Evolutionary conservation across 225 moss, liverwort and hornwort genomes (phyloP), one percentile per base, ranked within the genome.

Genomic region (Bryoerythrophyllum caledonicum): DNA sequence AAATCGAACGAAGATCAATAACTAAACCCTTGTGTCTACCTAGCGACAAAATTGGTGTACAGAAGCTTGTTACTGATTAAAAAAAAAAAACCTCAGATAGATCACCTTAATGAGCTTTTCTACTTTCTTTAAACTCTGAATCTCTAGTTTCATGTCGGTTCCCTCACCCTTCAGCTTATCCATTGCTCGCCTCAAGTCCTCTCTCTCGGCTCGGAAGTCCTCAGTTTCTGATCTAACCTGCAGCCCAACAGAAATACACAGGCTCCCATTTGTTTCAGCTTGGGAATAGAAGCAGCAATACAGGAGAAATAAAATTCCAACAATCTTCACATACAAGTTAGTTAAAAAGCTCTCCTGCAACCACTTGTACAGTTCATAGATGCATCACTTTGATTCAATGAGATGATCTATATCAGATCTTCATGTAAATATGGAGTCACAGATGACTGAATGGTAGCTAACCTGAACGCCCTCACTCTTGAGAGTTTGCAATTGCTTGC

Each of bases 121-220:
- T 73, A 82, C 84, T 76, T 90, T 93, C 88, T 88, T 95, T 48
- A 93, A 72, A 51, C 80, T 78, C 52, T 93, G 92, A 37, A 99
- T 82, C 63, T 95, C 97, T 72, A 89, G 76, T 82, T 91, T 99
- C 65, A 90, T 80, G 65, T 91, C 91, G 43, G 87, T 84, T 43
- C 90, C 93, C 52, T 94, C 97, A 24, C 86, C 89, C 81, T 80
- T 90, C 23, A 97, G 80, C 74, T 89, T 93, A 65, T 90, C 90
- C 60, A 99, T 43, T 57, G 79, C 85, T 65, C 84, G 81, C 79
- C 84, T 88, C 37, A 89, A 77, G 71, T 99, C 80, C 58, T 90
- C 90, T 78, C 84, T 89, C 67, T 93, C 90, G 65, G 80, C 74
- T 43, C 83, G 84, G 48, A 89, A 87, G 24, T 80, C 81, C 41